Conservation (phyloP, 208 protist species). For the Acanthamoeba healyi region DNA sequence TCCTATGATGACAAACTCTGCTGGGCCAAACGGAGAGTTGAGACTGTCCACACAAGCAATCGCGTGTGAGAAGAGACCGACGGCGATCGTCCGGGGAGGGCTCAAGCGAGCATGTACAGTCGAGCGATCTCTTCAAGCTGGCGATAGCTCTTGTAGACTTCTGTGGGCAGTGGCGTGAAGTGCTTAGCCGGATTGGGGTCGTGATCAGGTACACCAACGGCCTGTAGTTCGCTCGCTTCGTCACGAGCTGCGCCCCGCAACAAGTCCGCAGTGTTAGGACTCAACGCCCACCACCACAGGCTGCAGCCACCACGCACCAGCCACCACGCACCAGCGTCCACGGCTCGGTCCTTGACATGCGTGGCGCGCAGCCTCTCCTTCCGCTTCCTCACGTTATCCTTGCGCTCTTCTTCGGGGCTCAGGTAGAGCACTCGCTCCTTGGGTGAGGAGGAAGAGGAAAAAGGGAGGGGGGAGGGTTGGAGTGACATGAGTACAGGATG, state of each 20-base stretch:
- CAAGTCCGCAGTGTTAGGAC: not conserved
- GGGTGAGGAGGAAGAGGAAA: not conserved
- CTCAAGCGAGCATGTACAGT: not conserved
- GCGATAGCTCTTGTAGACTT: constrained; percentile 51
- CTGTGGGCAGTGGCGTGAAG: constrained; percentile 15
- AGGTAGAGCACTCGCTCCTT: not conserved
- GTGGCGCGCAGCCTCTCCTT: constrained; percentile 8
- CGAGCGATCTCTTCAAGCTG: constrained; percentile 41
- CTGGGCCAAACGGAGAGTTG: constrained; percentile 32
- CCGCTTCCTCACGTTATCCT: not conserved
- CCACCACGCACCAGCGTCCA: not conserved
- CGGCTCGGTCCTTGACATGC: not conserved
- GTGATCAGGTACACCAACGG: not conserved
- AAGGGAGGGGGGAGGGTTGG: not conserved
- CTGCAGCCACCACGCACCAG: no score
- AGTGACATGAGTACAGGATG: not conserved
- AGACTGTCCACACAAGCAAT: not conserved
- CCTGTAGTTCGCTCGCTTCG: not conserved
- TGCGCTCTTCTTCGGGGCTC: not conserved
- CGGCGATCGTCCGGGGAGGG: not conserved
- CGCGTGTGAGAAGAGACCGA: no score
- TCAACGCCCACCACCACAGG: not conserved
- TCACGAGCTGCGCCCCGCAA: not conserved
- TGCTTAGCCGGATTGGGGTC: constrained; percentile 14
- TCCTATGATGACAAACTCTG: constrained; percentile 20